These are phyloP conservation scores for Neckera pumila DNA, from an alignment of 225 moss, liverwort and hornwort species.

Conservation along the genomic window DNA sequence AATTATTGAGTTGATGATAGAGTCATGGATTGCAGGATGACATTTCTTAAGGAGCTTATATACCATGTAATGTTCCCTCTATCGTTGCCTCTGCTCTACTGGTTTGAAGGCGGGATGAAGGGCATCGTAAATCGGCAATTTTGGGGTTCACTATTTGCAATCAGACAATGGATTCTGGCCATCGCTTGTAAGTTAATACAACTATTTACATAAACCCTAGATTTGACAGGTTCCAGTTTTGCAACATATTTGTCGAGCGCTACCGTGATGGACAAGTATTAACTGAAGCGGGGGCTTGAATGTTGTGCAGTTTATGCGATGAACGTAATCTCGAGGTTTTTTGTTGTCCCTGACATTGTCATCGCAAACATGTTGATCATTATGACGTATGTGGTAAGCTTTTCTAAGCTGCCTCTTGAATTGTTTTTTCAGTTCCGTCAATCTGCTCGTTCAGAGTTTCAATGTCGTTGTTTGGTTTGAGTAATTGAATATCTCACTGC, in stretches of 20 bases:
- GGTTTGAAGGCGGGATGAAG: conserved; percentile 64
- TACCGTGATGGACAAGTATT: not conserved
- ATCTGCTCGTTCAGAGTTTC: not conserved
- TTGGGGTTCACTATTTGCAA: conserved; percentile 40
- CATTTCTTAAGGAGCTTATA: conserved; percentile 62
- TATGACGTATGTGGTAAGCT: conserved; percentile 73
- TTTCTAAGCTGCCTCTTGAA: not conserved
- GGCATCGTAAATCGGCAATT: conserved; percentile 76
- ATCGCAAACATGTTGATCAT: conserved; percentile 58
- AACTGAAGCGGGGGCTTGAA: not conserved
- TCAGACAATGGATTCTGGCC: conserved; percentile 47
- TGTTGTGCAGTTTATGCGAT: conserved; percentile 61
- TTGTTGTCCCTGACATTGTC: conserved; percentile 69
- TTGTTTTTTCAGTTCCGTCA: not conserved
- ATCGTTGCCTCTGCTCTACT: conserved; percentile 56
- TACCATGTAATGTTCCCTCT: conserved; percentile 72
- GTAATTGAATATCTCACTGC: not conserved
- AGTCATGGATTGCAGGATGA: conserved; percentile 39
- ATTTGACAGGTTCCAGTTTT: not conserved
- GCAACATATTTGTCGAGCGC: not conserved
- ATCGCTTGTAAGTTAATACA: conserved; percentile 47
- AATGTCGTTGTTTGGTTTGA: not conserved
- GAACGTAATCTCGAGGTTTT: conserved; percentile 49
- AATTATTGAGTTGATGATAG: not conserved
- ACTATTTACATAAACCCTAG: not conserved